These are phyloP conservation scores for Artemisia annua DNA, from an alignment of 129 eudicot species.

Conservation along the genomic window DNA sequence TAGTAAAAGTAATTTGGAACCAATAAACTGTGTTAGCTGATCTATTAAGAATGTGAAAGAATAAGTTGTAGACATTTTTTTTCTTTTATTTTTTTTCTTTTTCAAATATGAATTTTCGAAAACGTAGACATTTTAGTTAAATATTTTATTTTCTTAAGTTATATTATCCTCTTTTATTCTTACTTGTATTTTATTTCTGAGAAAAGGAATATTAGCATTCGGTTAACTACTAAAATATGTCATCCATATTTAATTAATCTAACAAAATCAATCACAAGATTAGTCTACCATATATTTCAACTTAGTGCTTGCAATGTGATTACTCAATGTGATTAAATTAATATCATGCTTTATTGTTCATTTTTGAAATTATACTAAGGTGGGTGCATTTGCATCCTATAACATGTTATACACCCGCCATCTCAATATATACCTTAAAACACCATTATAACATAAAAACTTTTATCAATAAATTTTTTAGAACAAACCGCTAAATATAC, in stretches of 20 bases:
- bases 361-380: neutral
- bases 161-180: constrained; percentile 26
- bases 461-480: too few species aligned
- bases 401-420: too few species aligned
- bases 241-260: constrained; percentile 28
- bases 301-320: constrained; percentile 37
- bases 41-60: too few species aligned
- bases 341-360: neutral
- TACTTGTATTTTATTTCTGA: neutral
- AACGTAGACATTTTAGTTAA: neutral
- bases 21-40: too few species aligned
- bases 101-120: neutral
- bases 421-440: too few species aligned
- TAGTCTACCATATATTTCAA: constrained; percentile 1
- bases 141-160: neutral
- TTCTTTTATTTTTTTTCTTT: too few species aligned
- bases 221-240: constrained; percentile 25
- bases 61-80: too few species aligned
- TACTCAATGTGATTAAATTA: constrained; percentile 11
- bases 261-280: constrained; percentile 25
- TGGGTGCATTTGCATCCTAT: too few species aligned
- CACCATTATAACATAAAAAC: too few species aligned
- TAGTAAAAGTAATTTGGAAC: too few species aligned
- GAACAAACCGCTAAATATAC: too few species aligned
- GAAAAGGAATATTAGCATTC: constrained; percentile 24